A percentile compares a stretch with the other conserved stretches of the same genome.
Evolutionary conservation across 1,284 basidiomycete species (phyloP).

Genomic region (Fistulina hepatica): DNA sequence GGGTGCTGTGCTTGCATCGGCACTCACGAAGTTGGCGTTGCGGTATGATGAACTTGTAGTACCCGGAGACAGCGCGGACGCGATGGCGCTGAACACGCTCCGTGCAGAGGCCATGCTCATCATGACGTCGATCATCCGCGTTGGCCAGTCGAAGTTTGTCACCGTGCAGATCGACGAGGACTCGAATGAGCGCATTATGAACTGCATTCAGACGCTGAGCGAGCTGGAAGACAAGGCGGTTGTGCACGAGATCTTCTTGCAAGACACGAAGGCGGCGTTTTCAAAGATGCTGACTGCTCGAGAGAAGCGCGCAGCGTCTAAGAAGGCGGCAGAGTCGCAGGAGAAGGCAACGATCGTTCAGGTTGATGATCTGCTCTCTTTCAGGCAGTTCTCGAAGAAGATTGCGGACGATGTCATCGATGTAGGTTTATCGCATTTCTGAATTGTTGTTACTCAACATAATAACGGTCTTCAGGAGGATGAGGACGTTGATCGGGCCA

Average conservation of each 20-base stretch:
- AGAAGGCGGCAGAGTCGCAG: conserved; percentile 71
- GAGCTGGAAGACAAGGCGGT: conserved; percentile 53
- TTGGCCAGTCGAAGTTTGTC: conserved; percentile 94
- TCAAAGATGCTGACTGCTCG: conserved; percentile 90
- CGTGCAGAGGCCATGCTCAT: conserved; percentile 97
- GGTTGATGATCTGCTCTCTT: conserved; percentile 86
- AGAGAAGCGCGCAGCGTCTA: conserved; percentile 80
- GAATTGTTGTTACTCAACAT: conserved; percentile 2
- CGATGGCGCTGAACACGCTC: conserved; percentile 55
- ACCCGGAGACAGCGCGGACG: conserved; percentile 49
- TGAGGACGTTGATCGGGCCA: conserved; percentile 84
- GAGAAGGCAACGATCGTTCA: conserved; percentile 75
- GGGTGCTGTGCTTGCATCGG: conserved; percentile 79
- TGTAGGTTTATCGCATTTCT: conserved; percentile 34
- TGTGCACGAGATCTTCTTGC: conserved; percentile 82
- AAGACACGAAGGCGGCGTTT: conserved; percentile 89
- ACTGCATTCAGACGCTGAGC: conserved; percentile 89
- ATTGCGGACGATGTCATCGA: conserved; percentile 70
- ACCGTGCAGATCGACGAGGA: conserved; percentile 96
- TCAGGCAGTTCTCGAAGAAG: conserved; percentile 95
- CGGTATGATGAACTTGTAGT: conserved; percentile 65
- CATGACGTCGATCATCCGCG: conserved; percentile 94
- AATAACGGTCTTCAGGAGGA: conserved; percentile 51
- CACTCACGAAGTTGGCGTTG: conserved; percentile 88
- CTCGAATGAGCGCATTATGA: conserved; percentile 92